These are phyloP conservation scores for Nepenthes mirabilis DNA, from an alignment of 148 eudicot species.

Conservation along the genomic window DNA sequence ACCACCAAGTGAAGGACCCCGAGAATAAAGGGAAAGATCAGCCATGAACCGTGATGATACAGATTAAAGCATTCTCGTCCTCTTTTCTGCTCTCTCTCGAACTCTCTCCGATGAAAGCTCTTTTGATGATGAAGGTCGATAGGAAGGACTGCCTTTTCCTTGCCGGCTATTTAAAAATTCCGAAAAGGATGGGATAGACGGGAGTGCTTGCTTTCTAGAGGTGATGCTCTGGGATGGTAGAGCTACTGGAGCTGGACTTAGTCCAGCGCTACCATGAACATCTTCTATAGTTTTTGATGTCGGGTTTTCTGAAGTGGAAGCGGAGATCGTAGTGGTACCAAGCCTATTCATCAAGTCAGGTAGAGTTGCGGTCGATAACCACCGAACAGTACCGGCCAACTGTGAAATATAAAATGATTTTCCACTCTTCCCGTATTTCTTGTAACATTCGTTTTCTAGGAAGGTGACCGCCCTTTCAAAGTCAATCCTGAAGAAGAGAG, in stretches of 20 bases:
- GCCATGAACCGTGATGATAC: not conserved
- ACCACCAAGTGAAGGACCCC: too few relatives aligned
- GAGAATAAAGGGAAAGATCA: not conserved
- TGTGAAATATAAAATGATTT: conserved; percentile 79
- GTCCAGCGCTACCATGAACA: conserved; percentile 3
- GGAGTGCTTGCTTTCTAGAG: conserved; percentile 18
- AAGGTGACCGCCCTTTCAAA: conserved; percentile 33
- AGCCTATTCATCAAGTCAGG: conserved; percentile 38
- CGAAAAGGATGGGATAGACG: conserved; percentile 43
- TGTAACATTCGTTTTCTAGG: conserved; percentile 71
- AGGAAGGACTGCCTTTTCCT: not conserved
- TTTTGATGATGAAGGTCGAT: not conserved
- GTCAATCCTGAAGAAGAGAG: conserved; percentile 37
- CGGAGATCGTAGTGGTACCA: conserved; percentile 8
- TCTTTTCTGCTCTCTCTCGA: not conserved
- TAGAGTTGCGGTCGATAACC: conserved; percentile 55
- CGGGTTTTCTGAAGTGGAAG: conserved; percentile 9
- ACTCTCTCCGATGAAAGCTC: not conserved
- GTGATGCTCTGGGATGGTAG: conserved; percentile 12
- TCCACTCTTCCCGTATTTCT: conserved; percentile 58
- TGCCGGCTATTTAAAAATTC: not conserved
- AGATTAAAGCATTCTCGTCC: not conserved
- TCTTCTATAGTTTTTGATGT: conserved; percentile 14
- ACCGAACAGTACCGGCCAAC: conserved; percentile 79
- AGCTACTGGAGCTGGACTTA: conserved; percentile 12